A percentile compares a stretch with the other conserved stretches of the same genome.
phyloP scores from a whole-genome alignment of 192 early-diverging fungal species.

The Entomortierella beljakovae region DNA sequence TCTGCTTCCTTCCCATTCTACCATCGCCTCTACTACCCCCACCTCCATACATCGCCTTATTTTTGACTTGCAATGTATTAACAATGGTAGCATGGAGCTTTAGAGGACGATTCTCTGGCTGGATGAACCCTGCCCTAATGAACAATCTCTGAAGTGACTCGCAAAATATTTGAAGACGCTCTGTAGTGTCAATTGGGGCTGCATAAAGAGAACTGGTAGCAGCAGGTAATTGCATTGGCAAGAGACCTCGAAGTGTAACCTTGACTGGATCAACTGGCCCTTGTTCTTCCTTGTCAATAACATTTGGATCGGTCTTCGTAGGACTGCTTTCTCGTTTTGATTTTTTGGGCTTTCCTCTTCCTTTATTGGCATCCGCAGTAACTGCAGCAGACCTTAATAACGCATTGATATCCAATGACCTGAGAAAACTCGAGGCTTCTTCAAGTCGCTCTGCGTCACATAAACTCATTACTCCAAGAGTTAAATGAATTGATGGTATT shows the following conservation, averaged over 20 bases:
- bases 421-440: not conserved
- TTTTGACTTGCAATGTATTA: not conserved
- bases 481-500: not conserved
- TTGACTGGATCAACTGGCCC: not conserved
- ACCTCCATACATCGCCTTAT: not conserved
- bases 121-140: conserved; percentile 2
- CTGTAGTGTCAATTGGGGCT: not conserved
- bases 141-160: not conserved
- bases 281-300: not conserved
- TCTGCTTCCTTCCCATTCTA: not conserved
- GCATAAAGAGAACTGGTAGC: conserved; percentile 7
- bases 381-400: not conserved
- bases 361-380: conserved; percentile 3
- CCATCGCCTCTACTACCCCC: not conserved
- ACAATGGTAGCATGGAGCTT: conserved; percentile 17
- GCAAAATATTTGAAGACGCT: conserved; percentile 5
- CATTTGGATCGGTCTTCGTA: too few relatives aligned
- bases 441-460: not conserved
- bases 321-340: not conserved
- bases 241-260: conserved; percentile 5
- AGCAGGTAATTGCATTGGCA: conserved; percentile 2
- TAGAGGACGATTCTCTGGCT: not conserved
- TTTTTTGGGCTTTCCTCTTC: not conserved
- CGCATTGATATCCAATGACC: not conserved
- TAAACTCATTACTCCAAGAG: conserved; percentile 17